Conservation (phyloP, 75 land plant species). For the Cryptomeria japonica region DNA sequence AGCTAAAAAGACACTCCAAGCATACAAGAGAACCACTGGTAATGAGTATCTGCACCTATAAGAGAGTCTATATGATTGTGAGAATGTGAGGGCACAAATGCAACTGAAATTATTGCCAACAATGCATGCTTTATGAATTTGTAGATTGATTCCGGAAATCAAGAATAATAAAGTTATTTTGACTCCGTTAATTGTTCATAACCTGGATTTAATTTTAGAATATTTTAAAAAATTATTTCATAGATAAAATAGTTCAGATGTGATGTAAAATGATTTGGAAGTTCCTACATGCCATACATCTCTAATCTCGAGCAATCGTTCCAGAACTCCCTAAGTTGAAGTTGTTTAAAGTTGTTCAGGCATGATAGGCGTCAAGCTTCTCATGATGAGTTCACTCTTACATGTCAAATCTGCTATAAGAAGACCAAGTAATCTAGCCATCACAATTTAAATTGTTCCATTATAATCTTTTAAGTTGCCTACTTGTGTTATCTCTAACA, state of each 20-base stretch:
- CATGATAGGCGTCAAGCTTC: not conserved
- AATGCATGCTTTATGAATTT: not conserved
- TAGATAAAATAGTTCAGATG: not conserved
- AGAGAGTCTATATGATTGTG: not conserved
- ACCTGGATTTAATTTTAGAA: not conserved
- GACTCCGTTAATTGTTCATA: not conserved
- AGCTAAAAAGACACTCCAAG: not conserved
- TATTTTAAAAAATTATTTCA: not conserved
- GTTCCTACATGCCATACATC: not conserved
- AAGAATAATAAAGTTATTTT: not conserved
- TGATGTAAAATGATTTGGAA: not conserved
- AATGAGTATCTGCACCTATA: not conserved
- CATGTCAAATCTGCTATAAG: not conserved
- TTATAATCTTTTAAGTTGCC: not conserved
- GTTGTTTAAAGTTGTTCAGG: not conserved
- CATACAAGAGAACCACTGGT: not conserved
- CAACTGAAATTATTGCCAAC: not conserved
- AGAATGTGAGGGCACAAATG: not conserved
- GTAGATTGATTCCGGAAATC: not conserved
- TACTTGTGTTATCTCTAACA: not conserved
- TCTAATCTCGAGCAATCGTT: not conserved
- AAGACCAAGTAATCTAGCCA: not conserved
- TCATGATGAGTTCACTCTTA: not conserved
- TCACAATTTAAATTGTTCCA: not conserved
- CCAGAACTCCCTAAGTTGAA: not conserved